These are phyloP conservation scores for Exophiala bonariae DNA, from an alignment of 2,329 filamentous ascomycete species.

Conservation along the genomic window DNA sequence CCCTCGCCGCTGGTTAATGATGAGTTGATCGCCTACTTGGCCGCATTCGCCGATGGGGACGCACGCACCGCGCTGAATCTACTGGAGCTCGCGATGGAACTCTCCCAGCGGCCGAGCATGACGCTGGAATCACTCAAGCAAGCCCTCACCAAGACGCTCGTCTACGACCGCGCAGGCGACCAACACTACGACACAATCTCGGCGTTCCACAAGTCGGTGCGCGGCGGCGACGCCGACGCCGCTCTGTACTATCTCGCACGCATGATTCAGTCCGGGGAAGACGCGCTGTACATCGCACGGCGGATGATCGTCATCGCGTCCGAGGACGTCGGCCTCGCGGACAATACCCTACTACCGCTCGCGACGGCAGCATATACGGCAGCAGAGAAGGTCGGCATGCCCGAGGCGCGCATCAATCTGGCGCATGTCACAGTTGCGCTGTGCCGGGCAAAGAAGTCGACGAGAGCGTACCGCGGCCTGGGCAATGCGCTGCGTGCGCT, in stretches of 20 bases:
- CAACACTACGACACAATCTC: slow-evolving; percentile 98
- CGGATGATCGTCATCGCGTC: slow-evolving; percentile 93
- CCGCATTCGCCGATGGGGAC: slow-evolving; percentile 86
- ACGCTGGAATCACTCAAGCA: slow-evolving; percentile 78
- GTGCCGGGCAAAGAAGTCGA: slow-evolving; percentile 79
- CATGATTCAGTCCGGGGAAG: slow-evolving; percentile 94
- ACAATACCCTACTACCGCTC: slow-evolving; percentile 78
- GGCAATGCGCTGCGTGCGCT: slow-evolving; percentile 78
- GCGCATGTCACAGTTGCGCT: slow-evolving; percentile 85
- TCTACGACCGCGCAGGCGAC: slow-evolving; percentile 93
- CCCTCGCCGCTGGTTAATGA: slow-evolving; percentile 65
- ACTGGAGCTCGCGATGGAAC: slow-evolving; percentile 80
- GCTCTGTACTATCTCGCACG: slow-evolving; percentile 91
- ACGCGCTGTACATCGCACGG: slow-evolving; percentile 86
- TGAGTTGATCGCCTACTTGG: slow-evolving; percentile 76
- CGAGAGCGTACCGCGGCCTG: slow-evolving; percentile 77
- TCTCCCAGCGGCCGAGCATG: slow-evolving; percentile 60
- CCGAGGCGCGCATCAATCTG: slow-evolving; percentile 88
- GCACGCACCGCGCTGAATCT: slow-evolving; percentile 90
- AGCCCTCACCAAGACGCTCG: slow-evolving; percentile 83
- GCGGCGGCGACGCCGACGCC: slow-evolving; percentile 82
- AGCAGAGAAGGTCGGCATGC: slow-evolving; percentile 90
- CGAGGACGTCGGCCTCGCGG: slow-evolving; percentile 89
- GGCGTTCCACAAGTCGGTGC: slow-evolving; percentile 93
- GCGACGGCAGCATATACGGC: slow-evolving; percentile 85